Conservation (phyloP, 148 eudicot genomes). For the Persicaria maculosa region DNA sequence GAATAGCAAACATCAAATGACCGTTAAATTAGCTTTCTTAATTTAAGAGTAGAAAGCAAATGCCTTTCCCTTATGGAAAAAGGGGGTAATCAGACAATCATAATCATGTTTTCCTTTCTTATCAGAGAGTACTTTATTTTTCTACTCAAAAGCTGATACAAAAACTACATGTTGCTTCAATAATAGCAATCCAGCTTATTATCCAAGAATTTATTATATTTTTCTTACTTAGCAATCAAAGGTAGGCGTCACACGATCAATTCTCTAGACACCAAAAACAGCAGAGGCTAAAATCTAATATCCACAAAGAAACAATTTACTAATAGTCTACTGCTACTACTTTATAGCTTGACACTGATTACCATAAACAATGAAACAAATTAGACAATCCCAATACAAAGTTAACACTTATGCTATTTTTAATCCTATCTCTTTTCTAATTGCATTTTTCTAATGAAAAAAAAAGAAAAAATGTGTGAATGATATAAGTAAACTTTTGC, state of each 20-base stretch:
- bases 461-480: too few relatives aligned
- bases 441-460: too few relatives aligned
- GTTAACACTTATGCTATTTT: too few relatives aligned
- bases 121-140: constrained; percentile 5
- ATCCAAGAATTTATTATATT: too few relatives aligned
- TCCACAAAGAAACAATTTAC: constrained; percentile 16
- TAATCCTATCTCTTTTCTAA: too few relatives aligned
- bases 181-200: neutral
- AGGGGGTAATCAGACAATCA: neutral
- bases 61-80: constrained; percentile 7
- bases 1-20: neutral
- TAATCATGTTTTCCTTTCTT: constrained; percentile 39
- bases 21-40: neutral
- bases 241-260: neutral
- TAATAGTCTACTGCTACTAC: too few relatives aligned
- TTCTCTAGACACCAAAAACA: constrained; percentile 14
- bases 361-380: neutral
- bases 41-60: neutral
- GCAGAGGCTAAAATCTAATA: constrained; percentile 47
- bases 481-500: too few relatives aligned
- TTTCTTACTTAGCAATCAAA: too few relatives aligned
- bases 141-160: constrained; percentile 10
- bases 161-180: constrained; percentile 13
- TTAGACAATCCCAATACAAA: neutral
- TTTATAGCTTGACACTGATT: neutral